phyloP scores from a whole-genome alignment of 2,329 filamentous ascomycete genomes.

The Gnomoniopsis smithogilvyi region DNA sequence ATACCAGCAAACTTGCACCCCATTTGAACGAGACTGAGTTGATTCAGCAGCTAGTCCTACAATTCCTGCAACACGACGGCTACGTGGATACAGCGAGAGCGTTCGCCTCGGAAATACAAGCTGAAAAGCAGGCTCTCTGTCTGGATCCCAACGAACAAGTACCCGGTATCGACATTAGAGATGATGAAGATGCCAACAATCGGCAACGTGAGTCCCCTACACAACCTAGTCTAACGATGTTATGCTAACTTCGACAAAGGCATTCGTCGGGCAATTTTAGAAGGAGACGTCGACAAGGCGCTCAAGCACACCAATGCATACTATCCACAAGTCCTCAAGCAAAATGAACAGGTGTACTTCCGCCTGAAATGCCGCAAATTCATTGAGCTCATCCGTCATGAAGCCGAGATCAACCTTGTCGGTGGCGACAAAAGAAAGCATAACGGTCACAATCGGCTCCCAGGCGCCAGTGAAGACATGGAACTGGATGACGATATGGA shows the following conservation, averaged over 20 bases:
- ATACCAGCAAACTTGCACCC: conserved; percentile 58
- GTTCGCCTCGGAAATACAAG: conserved; percentile 77
- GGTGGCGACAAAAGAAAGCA: conserved; percentile 39
- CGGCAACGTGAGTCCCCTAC: conserved; percentile 67
- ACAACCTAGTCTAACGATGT: not conserved
- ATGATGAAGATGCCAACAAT: conserved; percentile 83
- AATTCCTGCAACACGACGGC: conserved; percentile 91
- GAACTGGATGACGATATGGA: conserved; percentile 54
- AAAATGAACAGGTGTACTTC: conserved; percentile 84
- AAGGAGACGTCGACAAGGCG: conserved; percentile 88
- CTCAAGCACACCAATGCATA: conserved; percentile 75
- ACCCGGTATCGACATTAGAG: conserved; percentile 63
- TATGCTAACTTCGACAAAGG: conserved; percentile 51
- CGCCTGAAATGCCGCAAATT: conserved; percentile 86
- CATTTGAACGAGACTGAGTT: conserved; percentile 70
- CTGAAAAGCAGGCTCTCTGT: conserved; percentile 68
- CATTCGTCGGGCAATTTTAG: conserved; percentile 81
- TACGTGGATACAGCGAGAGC: conserved; percentile 90
- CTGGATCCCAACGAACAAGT: conserved; percentile 51
- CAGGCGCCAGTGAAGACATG: conserved; percentile 47
- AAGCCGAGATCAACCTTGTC: conserved; percentile 59
- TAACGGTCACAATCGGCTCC: conserved; percentile 39
- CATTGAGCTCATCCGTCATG: conserved; percentile 85
- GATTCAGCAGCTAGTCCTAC: conserved; percentile 75
- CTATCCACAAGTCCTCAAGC: conserved; percentile 76